Conservation (phyloP, 2,329 filamentous ascomycete species). For the Parastagonospora avenae region DNA sequence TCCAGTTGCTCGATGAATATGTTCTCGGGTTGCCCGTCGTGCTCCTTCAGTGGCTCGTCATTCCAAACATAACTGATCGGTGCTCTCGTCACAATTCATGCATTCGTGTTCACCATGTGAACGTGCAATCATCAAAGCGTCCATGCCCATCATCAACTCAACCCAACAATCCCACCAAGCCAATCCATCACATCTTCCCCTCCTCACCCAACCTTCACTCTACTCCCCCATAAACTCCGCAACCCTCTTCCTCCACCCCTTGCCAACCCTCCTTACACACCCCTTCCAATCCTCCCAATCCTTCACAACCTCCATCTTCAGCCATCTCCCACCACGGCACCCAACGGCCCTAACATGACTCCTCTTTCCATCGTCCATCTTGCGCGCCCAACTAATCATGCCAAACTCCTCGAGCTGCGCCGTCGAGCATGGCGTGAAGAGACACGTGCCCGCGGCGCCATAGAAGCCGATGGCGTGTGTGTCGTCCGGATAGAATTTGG, state of each 20-base stretch:
- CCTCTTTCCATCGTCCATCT: neutral
- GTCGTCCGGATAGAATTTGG: slow-evolving; percentile 19
- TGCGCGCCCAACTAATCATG: slow-evolving; percentile 7
- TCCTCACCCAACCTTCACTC: slow-evolving; percentile 3
- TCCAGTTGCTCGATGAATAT: no score
- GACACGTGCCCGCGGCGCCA: neutral
- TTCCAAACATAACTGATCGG: no score
- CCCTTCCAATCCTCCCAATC: neutral
- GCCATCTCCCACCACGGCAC: slow-evolving; percentile 7
- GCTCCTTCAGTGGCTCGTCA: no score
- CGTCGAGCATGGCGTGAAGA: slow-evolving; percentile 17
- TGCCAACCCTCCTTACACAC: neutral
- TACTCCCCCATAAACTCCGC: slow-evolving; percentile 2
- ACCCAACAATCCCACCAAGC: no score
- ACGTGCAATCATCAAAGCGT: no score
- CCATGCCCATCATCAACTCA: no score
- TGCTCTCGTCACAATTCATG: no score
- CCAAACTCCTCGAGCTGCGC: slow-evolving; percentile 5
- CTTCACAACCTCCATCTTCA: neutral
- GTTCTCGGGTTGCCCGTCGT: no score
- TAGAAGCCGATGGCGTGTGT: slow-evolving; percentile 22
- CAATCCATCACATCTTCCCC: neutral
- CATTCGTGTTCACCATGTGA: no score
- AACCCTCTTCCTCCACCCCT: slow-evolving; percentile 6
- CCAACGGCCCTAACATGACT: slow-evolving; percentile 6